phyloP scores from a whole-genome alignment of 2,329 filamentous ascomycete species.

The Sporothrix dimorphospora region DNA sequence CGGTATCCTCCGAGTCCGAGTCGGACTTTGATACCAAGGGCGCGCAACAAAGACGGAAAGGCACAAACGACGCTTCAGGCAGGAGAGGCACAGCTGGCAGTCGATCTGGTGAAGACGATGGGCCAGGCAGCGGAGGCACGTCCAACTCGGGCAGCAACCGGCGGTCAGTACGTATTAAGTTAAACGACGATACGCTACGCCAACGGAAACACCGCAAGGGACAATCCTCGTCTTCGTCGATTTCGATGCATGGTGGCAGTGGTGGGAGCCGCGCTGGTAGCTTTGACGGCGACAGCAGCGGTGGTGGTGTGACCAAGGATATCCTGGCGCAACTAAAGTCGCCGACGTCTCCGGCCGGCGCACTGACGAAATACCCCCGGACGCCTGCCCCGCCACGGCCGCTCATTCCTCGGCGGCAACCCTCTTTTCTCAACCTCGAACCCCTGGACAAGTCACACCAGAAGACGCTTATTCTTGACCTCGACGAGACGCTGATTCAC shows the following conservation, averaged over 20 bases:
- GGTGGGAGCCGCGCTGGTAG: neutral
- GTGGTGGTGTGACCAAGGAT: constrained; percentile 46
- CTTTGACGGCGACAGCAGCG: constrained; percentile 41
- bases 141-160: constrained; percentile 61
- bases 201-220: constrained; percentile 72
- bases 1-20: constrained; percentile 72
- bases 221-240: constrained; percentile 47
- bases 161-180: constrained; percentile 87
- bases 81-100: constrained; percentile 30
- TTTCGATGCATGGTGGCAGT: constrained; percentile 41
- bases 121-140: constrained; percentile 55
- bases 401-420: constrained; percentile 83
- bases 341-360: constrained; percentile 79
- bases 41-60: constrained; percentile 21
- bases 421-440: constrained; percentile 75
- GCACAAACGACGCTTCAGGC: neutral
- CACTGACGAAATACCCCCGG: constrained; percentile 86
- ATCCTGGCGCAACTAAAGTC: constrained; percentile 87
- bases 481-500: constrained; percentile 97
- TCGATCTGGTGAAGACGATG: constrained; percentile 38
- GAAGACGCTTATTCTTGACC: constrained; percentile 92
- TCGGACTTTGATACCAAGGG: constrained; percentile 53
- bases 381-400: constrained; percentile 87
- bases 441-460: constrained; percentile 62
- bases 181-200: constrained; percentile 76